Evolutionary conservation across 768 basidiomycete species (phyloP), one percentile per base, ranked within the genome.

Genomic region (Pulveroboletus sp.): DNA sequence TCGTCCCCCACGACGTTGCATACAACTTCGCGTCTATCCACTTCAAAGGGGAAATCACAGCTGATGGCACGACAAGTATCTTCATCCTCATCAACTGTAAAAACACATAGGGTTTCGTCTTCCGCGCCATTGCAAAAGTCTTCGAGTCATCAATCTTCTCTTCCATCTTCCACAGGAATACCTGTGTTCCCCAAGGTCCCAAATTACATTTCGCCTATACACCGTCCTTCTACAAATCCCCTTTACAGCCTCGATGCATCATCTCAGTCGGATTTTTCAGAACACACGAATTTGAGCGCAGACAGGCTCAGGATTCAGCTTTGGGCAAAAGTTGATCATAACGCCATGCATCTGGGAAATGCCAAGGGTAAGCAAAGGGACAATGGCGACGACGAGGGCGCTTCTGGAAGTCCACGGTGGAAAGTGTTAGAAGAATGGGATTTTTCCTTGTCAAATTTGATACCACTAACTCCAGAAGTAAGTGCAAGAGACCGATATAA

Each of bases 201-300:
- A 3, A 79, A 88, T 60, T 94, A 84, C 64, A 76, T 92, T 40
- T 95, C 93, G 2, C 75, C 80, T 0, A 75, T 90, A 41, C 92
- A 93, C 63, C 76, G 72, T 20, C 87, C 91, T 5, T 94, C 93
- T 1, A 93, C 87, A 1, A 89, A 92, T 63, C 94, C 94, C 1
- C 66, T 72, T 20, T 95, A 92, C 57, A 46, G 73, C 1, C 69
- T 88, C 16, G 83, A 93, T 58, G 63, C 74, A 7, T 69, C 60
- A 13, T 71, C 75, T 6, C 64, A 71, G 27, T 67, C 65, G 23
- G 82, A 84, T 41, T 84, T 85, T 59, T 72, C 78, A 0, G 65
- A 71, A 16, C 78, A 76, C 68, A 73, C 76, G 2, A 73, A 87
- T 58, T 63, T 77, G n/a, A 77, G 76, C 53, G 72, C 75, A 3